These are phyloP conservation scores for Pseudomicrostroma phylloplanum DNA, from an alignment of 1,284 basidiomycete genomes.

Conservation along the genomic window DNA sequence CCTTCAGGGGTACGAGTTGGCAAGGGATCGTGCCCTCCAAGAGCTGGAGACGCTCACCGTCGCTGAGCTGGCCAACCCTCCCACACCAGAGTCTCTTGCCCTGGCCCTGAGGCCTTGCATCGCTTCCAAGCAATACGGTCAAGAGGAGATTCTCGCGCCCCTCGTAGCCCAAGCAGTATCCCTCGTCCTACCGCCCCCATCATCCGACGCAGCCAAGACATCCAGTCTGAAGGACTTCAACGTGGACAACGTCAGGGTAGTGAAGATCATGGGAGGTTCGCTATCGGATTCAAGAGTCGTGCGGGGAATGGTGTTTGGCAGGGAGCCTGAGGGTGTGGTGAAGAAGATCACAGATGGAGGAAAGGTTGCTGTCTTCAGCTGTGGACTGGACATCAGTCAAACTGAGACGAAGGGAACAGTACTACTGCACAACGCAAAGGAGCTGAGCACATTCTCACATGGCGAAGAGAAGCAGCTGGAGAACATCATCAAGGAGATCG, in stretches of 20 bases:
- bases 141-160: slow-evolving; percentile 72
- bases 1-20: slow-evolving; percentile 90
- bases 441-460: slow-evolving; percentile 81
- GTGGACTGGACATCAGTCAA: slow-evolving; percentile 83
- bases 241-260: slow-evolving; percentile 94
- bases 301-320: slow-evolving; percentile 94
- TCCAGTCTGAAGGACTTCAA: slow-evolving; percentile 34
- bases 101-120: slow-evolving; percentile 81
- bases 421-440: slow-evolving; percentile 87
- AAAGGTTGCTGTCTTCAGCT: slow-evolving; percentile 75
- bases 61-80: slow-evolving; percentile 64
- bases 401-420: slow-evolving; percentile 99
- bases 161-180: slow-evolving; percentile 85
- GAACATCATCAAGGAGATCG: slow-evolving; percentile 75
- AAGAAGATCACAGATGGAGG: slow-evolving; percentile 61
- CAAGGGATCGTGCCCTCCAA: slow-evolving; percentile 73
- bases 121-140: slow-evolving; percentile 94
- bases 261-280: slow-evolving; percentile 95
- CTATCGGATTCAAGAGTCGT: slow-evolving; percentile 78
- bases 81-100: slow-evolving; percentile 70
- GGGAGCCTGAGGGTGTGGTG: slow-evolving; percentile 77
- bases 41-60: slow-evolving; percentile 65
- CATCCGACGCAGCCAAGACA: slow-evolving; percentile 52
- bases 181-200: slow-evolving; percentile 48
- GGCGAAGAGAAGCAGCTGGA: slow-evolving; percentile 71